phyloP scores from a whole-genome alignment of 163 green algal species.

The Coccomyxa subellipsoidea region DNA sequence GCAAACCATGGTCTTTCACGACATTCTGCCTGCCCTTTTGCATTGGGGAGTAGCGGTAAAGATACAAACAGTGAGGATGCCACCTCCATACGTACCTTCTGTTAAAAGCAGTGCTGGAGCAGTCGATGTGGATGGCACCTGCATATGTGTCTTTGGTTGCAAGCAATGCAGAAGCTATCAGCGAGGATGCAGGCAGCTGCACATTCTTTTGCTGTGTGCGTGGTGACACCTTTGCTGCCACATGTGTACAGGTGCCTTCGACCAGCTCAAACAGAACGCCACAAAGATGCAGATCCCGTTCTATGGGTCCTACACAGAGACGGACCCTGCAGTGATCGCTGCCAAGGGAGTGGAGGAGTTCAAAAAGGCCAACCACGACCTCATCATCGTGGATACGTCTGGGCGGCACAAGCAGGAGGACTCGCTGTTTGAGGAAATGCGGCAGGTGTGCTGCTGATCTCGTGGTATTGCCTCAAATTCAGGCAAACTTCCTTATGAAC shows the following conservation, averaged over 20 bases:
- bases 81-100: background rate
- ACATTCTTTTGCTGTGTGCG: too few relatives aligned
- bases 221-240: too few relatives aligned
- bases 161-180: too few relatives aligned
- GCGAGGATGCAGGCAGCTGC: too few relatives aligned
- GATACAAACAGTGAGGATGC: background rate
- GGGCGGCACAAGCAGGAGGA: slow-evolving; percentile 97
- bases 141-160: too few relatives aligned
- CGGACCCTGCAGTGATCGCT: slow-evolving; percentile 92
- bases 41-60: too few relatives aligned
- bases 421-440: slow-evolving; percentile 99
- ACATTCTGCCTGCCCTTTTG: too few relatives aligned
- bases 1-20: too few relatives aligned
- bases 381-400: slow-evolving; percentile 99
- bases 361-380: slow-evolving; percentile 79
- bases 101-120: too few relatives aligned
- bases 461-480: too few relatives aligned
- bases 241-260: slow-evolving; percentile 54
- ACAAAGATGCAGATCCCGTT: slow-evolving; percentile 94
- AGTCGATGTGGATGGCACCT: too few relatives aligned
- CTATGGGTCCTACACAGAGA: slow-evolving; percentile 93
- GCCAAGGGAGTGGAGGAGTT: slow-evolving; percentile 89
- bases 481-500: too few relatives aligned
- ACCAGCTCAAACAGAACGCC: slow-evolving; percentile 98
- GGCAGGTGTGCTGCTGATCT: slow-evolving; percentile 38